Conservation (phyloP, 2,329 filamentous ascomycete genomes). For the Stemphylium beticola region DNA sequence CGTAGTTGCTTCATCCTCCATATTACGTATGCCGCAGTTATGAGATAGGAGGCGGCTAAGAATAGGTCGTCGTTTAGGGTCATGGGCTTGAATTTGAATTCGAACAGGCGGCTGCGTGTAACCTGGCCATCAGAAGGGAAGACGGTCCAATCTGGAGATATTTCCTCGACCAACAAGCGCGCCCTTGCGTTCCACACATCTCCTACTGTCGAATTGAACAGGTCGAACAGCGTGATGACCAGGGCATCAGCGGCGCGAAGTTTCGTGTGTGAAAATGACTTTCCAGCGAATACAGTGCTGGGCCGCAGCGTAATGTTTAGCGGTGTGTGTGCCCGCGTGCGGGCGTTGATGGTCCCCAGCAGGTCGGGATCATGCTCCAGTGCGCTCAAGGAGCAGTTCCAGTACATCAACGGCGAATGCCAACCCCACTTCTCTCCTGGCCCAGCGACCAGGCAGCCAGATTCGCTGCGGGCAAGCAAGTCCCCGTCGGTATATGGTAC, state of each 20-base stretch:
- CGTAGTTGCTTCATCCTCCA: slow-evolving; percentile 71
- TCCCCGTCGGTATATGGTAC: slow-evolving; percentile 1
- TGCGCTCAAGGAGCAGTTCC: slow-evolving; percentile 68
- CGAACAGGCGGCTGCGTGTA: slow-evolving; percentile 68
- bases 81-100: slow-evolving; percentile 79
- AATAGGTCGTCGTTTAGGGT: slow-evolving; percentile 69
- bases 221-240: slow-evolving; percentile 77
- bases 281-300: slow-evolving; percentile 83
- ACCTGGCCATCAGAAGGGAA: slow-evolving; percentile 66
- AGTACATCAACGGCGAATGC: slow-evolving; percentile 83
- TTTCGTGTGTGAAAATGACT: slow-evolving; percentile 70
- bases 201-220: slow-evolving; percentile 68
- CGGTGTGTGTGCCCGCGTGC: slow-evolving; percentile 66
- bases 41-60: slow-evolving; percentile 68
- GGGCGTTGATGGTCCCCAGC: slow-evolving; percentile 71
- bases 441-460: slow-evolving; percentile 42
- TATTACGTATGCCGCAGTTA: slow-evolving; percentile 70
- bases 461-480: slow-evolving; percentile 18
- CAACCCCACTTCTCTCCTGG: slow-evolving; percentile 75
- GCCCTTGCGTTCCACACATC: slow-evolving; percentile 69
- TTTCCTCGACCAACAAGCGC: slow-evolving; percentile 57
- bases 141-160: slow-evolving; percentile 65
- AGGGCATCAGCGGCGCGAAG: slow-evolving; percentile 77
- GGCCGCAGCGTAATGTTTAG: slow-evolving; percentile 77
- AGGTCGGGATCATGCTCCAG: slow-evolving; percentile 69